Percentiles rank a stretch among this genome's conserved stretches.
These are phyloP conservation scores for Pyrenophora teres DNA, from an alignment of 2,329 filamentous ascomycete species.

Conservation along the genomic window DNA sequence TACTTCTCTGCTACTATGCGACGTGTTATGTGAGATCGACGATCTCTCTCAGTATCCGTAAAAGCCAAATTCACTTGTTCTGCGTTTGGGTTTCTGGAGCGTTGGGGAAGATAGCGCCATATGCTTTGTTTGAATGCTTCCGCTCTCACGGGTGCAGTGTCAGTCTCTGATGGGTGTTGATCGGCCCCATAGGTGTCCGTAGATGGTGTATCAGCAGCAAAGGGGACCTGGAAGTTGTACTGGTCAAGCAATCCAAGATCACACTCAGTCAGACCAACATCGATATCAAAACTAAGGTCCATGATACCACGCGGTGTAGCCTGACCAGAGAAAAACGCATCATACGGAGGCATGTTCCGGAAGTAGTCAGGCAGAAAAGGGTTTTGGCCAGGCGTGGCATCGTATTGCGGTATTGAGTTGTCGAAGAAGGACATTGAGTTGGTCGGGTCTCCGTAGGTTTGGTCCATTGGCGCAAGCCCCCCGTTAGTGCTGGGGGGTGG, in stretches of 20 bases:
- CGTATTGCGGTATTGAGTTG: slow-evolving; percentile 17
- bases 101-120: slow-evolving; percentile 51
- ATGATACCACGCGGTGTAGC: slow-evolving; percentile 53
- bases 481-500: slow-evolving; percentile 7
- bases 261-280: slow-evolving; percentile 52
- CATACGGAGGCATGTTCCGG: slow-evolving; percentile 37
- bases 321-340: slow-evolving; percentile 42
- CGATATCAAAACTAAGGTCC: slow-evolving; percentile 53
- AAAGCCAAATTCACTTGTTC: slow-evolving; percentile 49
- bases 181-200: slow-evolving; percentile 27
- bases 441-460: slow-evolving; percentile 12
- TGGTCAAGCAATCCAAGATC: slow-evolving; percentile 53
- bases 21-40: slow-evolving; percentile 40
- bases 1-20: slow-evolving; percentile 49
- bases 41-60: slow-evolving; percentile 41
- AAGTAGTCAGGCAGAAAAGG: slow-evolving; percentile 35
- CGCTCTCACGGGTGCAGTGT: slow-evolving; percentile 29
- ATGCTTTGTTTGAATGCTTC: slow-evolving; percentile 51
- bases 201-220: slow-evolving; percentile 40
- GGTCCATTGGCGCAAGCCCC: slow-evolving; percentile 10
- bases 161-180: slow-evolving; percentile 20
- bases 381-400: slow-evolving; percentile 22
- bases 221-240: slow-evolving; percentile 52
- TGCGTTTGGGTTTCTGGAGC: slow-evolving; percentile 32
- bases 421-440: slow-evolving; percentile 21